A percentile compares a stretch with the other conserved stretches of the same genome.
Evolutionary conservation across 306 rosid genomes (phyloP).

Genomic region (Prunus mira): DNA sequence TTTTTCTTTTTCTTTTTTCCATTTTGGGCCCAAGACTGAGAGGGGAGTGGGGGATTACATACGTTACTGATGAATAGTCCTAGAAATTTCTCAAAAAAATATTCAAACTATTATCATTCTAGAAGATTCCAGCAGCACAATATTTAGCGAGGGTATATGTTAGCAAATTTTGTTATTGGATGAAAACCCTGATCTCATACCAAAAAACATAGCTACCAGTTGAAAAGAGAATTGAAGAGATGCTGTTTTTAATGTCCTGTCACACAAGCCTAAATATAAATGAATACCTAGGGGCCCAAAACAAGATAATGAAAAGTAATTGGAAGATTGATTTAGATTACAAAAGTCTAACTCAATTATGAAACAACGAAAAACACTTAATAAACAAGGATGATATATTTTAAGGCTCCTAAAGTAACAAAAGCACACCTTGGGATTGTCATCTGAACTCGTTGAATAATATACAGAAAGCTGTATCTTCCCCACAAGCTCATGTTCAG

Average conservation of each 20-base stretch:
- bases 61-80: neutral
- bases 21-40: neutral
- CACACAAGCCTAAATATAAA: neutral
- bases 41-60: neutral
- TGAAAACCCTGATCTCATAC: neutral
- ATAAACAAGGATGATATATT: neutral
- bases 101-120: neutral
- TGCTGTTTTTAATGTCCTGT: neutral
- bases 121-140: neutral
- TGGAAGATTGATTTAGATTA: neutral
- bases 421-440: slow-evolving; percentile 70
- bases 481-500: slow-evolving; percentile 82
- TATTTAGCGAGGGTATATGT: neutral
- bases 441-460: slow-evolving; percentile 80
- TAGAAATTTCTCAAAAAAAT: neutral
- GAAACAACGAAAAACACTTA: slow-evolving; percentile 4
- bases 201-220: neutral
- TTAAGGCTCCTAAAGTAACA: neutral
- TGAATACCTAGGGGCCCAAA: neutral
- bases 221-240: neutral
- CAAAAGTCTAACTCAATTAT: slow-evolving; percentile 7
- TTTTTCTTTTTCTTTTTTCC: neutral
- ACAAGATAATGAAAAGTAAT: neutral
- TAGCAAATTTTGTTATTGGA: neutral
- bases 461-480: slow-evolving; percentile 71